A percentile compares a stretch with the other conserved stretches of the same genome.
Conservation (phyloP, 2,329 filamentous ascomycete genomes). For the Apiospora marii region DNA sequence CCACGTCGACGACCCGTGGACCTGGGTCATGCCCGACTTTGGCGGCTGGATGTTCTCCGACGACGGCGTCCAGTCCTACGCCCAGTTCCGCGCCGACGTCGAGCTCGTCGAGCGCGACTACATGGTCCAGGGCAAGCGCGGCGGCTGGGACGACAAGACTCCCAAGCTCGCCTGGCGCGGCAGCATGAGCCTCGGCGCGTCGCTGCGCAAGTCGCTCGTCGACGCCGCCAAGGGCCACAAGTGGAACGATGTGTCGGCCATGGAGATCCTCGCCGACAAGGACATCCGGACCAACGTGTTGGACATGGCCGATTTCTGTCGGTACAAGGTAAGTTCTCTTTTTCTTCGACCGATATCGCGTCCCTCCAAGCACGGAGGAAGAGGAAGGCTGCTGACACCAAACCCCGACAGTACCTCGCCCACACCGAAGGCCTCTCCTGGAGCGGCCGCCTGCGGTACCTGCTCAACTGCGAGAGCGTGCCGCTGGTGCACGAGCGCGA, state of each 20-base stretch:
- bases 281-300: constrained; percentile 33
- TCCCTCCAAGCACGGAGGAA: too few relatives aligned
- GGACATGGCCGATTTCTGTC: constrained; percentile 38
- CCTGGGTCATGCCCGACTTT: constrained; percentile 38
- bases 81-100: constrained; percentile 35
- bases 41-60: constrained; percentile 36
- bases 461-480: constrained; percentile 58
- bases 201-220: constrained; percentile 36
- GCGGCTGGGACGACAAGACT: constrained; percentile 37
- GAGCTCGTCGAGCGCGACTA: constrained; percentile 32
- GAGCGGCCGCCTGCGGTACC: constrained; percentile 61
- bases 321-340: constrained; percentile 29
- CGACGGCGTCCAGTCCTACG: constrained; percentile 35
- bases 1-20: constrained; percentile 31
- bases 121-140: background rate
- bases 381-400: background rate
- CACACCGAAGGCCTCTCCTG: constrained; percentile 62
- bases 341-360: too few relatives aligned
- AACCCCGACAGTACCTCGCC: constrained; percentile 52
- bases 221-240: constrained; percentile 33
- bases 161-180: constrained; percentile 43
- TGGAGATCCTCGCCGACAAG: constrained; percentile 34
- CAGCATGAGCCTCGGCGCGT: constrained; percentile 37
- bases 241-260: constrained; percentile 40
- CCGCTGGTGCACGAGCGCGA: constrained; percentile 54